Conservation (phyloP, 2,329 filamentous ascomycete genomes). For the Xylaria sp. region DNA sequence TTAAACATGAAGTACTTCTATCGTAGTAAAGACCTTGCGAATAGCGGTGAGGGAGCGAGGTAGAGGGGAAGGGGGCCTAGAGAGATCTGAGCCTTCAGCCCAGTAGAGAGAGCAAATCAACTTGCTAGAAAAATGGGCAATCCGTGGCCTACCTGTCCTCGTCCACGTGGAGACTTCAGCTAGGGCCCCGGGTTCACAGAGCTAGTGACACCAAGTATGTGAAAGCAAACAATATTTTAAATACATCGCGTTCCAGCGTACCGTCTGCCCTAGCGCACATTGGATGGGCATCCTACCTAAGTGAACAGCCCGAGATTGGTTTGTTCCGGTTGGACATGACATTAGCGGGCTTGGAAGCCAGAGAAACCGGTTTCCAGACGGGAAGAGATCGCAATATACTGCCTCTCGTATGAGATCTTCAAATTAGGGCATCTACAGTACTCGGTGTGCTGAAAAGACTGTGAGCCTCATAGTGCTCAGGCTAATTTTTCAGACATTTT, state of each 20-base stretch:
- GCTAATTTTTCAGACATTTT: not conserved
- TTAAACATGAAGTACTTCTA: not conserved
- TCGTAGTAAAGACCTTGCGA: not conserved
- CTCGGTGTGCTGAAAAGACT: not conserved
- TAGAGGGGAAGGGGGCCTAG: not conserved
- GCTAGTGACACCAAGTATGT: conserved; percentile 1
- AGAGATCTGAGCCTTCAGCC: not conserved
- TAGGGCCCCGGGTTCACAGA: not conserved
- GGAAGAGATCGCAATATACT: not conserved
- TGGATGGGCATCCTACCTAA: not conserved
- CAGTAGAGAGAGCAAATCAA: conserved; percentile 6
- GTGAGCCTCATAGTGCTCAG: not conserved
- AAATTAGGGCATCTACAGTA: not conserved
- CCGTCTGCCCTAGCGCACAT: not conserved
- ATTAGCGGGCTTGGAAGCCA: not conserved
- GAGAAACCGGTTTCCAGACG: not conserved
- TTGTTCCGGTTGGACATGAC: not conserved
- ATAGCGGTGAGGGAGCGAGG: conserved; percentile 16
- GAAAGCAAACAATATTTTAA: conserved; percentile 18
- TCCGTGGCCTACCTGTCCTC: not conserved
- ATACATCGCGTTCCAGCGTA: too few species aligned
- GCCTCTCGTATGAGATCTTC: not conserved
- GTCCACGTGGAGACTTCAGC: not conserved
- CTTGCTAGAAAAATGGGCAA: not conserved
- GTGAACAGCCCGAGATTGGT: not conserved